Conservation (phyloP, 805 yeast species). For the Hanseniaspora taiwanica region DNA sequence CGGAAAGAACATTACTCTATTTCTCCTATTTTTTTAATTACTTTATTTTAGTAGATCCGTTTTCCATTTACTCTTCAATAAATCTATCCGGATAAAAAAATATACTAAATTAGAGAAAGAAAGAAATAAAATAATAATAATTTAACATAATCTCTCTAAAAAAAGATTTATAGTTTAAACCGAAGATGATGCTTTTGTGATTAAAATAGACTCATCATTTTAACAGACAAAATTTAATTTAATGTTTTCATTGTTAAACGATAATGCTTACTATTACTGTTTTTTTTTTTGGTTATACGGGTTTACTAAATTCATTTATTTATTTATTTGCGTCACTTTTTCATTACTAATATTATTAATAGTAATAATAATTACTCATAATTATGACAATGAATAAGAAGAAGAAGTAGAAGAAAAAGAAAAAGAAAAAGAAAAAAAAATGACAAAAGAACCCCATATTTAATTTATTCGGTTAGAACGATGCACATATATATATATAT, state of each 20-base stretch:
- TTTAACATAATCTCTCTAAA: neutral
- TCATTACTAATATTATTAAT: neutral
- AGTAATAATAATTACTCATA: no score
- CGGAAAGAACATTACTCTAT: no score
- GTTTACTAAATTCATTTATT: neutral
- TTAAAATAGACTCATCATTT: neutral
- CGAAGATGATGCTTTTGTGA: no score
- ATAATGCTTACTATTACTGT: neutral
- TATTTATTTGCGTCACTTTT: no score
- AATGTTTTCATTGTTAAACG: neutral
- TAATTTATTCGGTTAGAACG: no score
- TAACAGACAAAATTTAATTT: neutral
- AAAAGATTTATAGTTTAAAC: neutral
- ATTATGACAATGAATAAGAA: neutral
- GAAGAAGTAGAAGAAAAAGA: neutral
- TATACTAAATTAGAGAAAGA: no score
- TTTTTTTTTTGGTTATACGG: neutral
- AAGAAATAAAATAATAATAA: no score
- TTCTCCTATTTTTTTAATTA: neutral
- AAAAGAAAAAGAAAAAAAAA: neutral
- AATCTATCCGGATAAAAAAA: no score
- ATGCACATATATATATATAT: no score
- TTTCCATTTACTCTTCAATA: no score
- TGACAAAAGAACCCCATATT: neutral
- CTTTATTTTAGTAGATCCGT: no score